Evolutionary conservation across 768 basidiomycete genomes (phyloP), one percentile per base, ranked within the genome.

Genomic region (Cytidiella melzeri): DNA sequence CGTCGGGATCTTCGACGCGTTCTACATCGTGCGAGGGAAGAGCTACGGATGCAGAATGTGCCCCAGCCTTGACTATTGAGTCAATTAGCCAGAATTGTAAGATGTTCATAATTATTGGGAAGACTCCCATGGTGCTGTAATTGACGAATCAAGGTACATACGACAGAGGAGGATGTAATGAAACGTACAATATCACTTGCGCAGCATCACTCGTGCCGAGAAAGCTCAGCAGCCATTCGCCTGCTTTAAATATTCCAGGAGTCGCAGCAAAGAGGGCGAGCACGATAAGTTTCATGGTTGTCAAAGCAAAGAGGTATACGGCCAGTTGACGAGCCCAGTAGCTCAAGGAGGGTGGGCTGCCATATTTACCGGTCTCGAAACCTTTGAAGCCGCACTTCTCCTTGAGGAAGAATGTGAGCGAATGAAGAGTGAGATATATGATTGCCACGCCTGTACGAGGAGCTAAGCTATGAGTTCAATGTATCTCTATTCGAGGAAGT

Each of bases 41-140:
- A 20, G 69, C 60, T 3, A 74, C 59, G 7, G 68, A 55, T 24
- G 61, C 56, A 28, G 64, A 60, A 15, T 65, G 57, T 11, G 59
- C 63, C 7, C 80, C 80, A 1, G 83, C 84, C 67, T 93, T 93
- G 61, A 93, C 88, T 45, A 93, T 92, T 0, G 88, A 87, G 68
- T 96, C 92, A 50, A 96, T 93, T 44, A 96, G 71, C 83, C 93
- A 93, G 75, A 97, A 97, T 63, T 98, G 95, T 10, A 91, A 57
- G 30, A 92, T 69, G 64, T 92, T 92, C 88, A 91, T 90, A 38
- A 83, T 69, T 56, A 88, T 86, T 0, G 92, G 93, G 69, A 94
- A 92, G 45, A 95, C 66, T 45, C 91, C 90, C 90, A 97, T 93
- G 20, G 84, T 85, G 57, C 87, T 91, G 55, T 20, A 9, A 23